Evolutionary conservation across 1,139 yeast genomes (phyloP).

Genomic region (Pichiaceae sp.): DNA sequence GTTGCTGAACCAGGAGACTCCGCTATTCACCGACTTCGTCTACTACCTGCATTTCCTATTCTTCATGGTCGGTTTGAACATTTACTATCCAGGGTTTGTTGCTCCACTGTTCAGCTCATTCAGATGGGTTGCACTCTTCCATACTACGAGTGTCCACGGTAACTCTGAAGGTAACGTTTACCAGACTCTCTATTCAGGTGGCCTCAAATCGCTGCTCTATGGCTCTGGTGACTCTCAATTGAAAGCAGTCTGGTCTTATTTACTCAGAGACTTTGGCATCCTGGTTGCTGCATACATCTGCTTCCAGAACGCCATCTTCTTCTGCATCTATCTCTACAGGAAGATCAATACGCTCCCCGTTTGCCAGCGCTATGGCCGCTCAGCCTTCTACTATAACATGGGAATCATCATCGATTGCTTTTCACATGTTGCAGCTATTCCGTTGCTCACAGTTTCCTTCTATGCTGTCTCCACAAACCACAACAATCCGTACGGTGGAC

Average conservation of each 20-base stretch:
- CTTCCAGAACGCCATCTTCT: background rate
- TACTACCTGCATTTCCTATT: constrained; percentile 51
- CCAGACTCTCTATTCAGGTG: constrained; percentile 19
- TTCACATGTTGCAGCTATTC: constrained; percentile 33
- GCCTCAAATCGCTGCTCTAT: constrained; percentile 18
- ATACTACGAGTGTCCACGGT: constrained; percentile 29
- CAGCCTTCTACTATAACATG: constrained; percentile 7
- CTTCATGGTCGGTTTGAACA: constrained; percentile 46
- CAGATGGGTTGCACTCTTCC: constrained; percentile 30
- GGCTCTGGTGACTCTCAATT: constrained; percentile 9
- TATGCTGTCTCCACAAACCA: constrained; percentile 26
- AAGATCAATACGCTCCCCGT: background rate
- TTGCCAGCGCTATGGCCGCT: background rate
- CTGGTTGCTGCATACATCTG: background rate
- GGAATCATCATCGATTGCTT: constrained; percentile 31
- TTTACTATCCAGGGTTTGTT: constrained; percentile 57
- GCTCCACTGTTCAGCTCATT: constrained; percentile 41
- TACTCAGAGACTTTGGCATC: constrained; percentile 26
- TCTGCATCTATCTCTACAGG: background rate
- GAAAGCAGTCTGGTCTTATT: constrained; percentile 32
- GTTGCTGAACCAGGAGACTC: constrained; percentile 48
- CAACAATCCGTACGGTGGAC: constrained; percentile 11
- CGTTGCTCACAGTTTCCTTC: constrained; percentile 36
- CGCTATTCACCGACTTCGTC: constrained; percentile 41
- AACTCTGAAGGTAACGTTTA: constrained; percentile 16